A percentile compares a stretch with the other conserved stretches of the same genome.
Conservation (phyloP, 176 grass and related monocot species). For the Triticum urartu region DNA sequence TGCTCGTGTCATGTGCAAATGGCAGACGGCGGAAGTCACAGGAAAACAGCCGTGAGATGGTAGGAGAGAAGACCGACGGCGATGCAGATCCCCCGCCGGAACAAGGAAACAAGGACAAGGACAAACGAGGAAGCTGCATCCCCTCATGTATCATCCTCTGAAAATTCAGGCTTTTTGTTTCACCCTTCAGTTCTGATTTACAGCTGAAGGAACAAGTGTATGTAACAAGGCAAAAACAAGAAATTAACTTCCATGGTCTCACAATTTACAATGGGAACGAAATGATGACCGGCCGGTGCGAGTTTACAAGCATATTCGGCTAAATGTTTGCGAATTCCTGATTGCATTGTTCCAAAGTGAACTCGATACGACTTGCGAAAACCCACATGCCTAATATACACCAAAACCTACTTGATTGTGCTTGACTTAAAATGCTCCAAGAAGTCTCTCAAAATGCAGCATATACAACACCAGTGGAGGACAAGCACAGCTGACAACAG, state of each 20-base stretch:
- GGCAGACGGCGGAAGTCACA: conserved; percentile 37
- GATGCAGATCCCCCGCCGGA: neutral
- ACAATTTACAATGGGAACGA: neutral
- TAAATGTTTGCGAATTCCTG: neutral
- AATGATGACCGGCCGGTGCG: neutral
- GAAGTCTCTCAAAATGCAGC: conserved; percentile 5
- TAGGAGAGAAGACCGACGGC: neutral
- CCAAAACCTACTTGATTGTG: conserved; percentile 16
- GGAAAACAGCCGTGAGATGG: neutral
- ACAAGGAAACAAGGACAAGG: neutral
- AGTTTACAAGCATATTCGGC: conserved; percentile 14
- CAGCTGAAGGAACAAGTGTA: neutral
- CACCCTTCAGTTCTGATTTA: neutral
- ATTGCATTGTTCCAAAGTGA: conserved; percentile 13
- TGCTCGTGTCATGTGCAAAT: neutral
- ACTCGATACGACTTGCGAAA: neutral
- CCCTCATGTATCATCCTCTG: conserved; percentile 49
- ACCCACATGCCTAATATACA: conserved; percentile 8
- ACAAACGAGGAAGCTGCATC: neutral
- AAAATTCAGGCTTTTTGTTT: conserved; percentile 19
- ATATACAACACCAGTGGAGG: conserved; percentile 23
- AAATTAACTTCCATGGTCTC: neutral
- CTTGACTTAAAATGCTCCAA: conserved; percentile 25
- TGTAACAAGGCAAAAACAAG: conserved; percentile 24
- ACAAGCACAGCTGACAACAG: neutral